phyloP scores from a whole-genome alignment of 2,329 filamentous ascomycete species.

The Colletotrichum tropicale region DNA sequence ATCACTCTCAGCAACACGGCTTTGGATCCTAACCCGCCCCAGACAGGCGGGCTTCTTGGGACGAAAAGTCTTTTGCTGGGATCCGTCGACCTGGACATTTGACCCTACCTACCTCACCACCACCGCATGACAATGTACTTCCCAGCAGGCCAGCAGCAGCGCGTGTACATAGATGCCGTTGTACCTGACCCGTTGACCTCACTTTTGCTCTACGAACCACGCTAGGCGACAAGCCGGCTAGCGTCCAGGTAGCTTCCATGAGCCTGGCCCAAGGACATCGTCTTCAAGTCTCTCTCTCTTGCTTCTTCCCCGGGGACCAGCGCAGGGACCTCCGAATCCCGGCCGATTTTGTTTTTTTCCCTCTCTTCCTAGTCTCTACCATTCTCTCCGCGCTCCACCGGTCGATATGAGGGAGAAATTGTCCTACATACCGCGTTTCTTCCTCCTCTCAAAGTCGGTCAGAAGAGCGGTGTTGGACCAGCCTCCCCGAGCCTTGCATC shows the following conservation, averaged over 20 bases:
- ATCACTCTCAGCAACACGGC: background rate
- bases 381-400: background rate
- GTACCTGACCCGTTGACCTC: background rate
- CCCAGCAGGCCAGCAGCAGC: background rate
- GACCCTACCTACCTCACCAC: background rate
- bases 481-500: slow-evolving; percentile 10
- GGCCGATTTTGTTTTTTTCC: slow-evolving; percentile 9
- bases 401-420: background rate
- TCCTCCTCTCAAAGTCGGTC: slow-evolving; percentile 6
- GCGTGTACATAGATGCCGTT: background rate
- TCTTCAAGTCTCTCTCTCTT: background rate
- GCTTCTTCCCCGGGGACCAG: background rate
- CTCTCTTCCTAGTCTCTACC: background rate
- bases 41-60: slow-evolving; percentile 6
- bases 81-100: background rate
- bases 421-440: slow-evolving; percentile 5
- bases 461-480: background rate
- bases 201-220: slow-evolving; percentile 6
- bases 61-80: slow-evolving; percentile 7
- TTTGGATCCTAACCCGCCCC: background rate
- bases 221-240: slow-evolving; percentile 13
- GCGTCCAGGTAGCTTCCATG: slow-evolving; percentile 14
- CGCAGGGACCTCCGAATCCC: slow-evolving; percentile 14
- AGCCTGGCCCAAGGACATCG: slow-evolving; percentile 16
- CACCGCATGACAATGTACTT: background rate